Percentiles rank a stretch among this genome's conserved stretches.
phyloP scores from a whole-genome alignment of 1,284 basidiomycete species.

The Athelia sp. region DNA sequence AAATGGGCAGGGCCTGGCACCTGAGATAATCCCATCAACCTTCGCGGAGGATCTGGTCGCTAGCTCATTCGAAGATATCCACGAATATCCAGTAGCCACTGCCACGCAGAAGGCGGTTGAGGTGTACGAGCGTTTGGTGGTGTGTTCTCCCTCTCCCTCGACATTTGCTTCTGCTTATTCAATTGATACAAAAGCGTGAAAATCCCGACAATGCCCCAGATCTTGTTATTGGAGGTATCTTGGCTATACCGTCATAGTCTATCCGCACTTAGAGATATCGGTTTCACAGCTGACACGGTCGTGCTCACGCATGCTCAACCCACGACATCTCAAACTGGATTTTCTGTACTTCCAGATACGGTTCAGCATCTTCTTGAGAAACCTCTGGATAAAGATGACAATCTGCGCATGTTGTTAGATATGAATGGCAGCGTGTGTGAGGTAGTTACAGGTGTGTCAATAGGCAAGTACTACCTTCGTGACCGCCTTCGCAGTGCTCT shows the following conservation, averaged over 20 bases:
- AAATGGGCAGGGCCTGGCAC: slow-evolving; percentile 65
- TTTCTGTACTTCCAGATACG: slow-evolving; percentile 38
- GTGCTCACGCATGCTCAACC: slow-evolving; percentile 77
- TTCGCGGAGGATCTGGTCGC: slow-evolving; percentile 83
- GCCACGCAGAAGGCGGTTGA: slow-evolving; percentile 90
- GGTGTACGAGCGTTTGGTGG: slow-evolving; percentile 86
- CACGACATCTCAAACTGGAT: slow-evolving; percentile 45
- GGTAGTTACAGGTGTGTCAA: slow-evolving; percentile 84
- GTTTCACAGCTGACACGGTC: slow-evolving; percentile 77
- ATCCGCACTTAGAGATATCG: slow-evolving; percentile 2
- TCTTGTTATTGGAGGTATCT: slow-evolving; percentile 84
- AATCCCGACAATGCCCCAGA: slow-evolving; percentile 86
- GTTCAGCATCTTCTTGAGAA: slow-evolving; percentile 86
- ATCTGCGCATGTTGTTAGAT: slow-evolving; percentile 84
- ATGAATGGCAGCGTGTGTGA: slow-evolving; percentile 84
- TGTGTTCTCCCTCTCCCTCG: slow-evolving; percentile 32
- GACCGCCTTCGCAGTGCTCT: not conserved
- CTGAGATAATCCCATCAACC: slow-evolving; percentile 85
- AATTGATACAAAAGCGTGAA: slow-evolving; percentile 32
- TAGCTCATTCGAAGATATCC: slow-evolving; percentile 67
- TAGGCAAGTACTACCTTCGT: slow-evolving; percentile 47
- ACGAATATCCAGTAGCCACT: slow-evolving; percentile 93
- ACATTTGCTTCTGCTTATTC: slow-evolving; percentile 2
- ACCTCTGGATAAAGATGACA: slow-evolving; percentile 76
- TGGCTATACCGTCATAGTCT: not conserved